Percentiles rank a stretch among this genome's conserved stretches.
Conservation (phyloP, 495 filamentous ascomycete genomes). For the Penicillium alfredii region DNA sequence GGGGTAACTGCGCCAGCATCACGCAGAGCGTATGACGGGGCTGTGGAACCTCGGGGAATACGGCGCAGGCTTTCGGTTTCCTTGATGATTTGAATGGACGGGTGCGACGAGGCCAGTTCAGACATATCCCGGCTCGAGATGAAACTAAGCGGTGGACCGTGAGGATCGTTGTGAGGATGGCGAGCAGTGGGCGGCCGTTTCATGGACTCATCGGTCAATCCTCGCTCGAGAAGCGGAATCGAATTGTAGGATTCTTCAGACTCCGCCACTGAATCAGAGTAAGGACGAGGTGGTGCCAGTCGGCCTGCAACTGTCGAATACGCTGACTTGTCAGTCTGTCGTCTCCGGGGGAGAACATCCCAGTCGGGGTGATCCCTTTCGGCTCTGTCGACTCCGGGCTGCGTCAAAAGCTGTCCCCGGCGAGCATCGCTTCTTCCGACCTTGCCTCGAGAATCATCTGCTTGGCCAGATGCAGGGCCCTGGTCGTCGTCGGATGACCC, state of each 20-base stretch:
- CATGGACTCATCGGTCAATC: constrained; percentile 54
- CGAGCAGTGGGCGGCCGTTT: constrained; percentile 28
- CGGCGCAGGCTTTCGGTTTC: constrained; percentile 53
- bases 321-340: constrained; percentile 25
- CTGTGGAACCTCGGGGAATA: constrained; percentile 42
- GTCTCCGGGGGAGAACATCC: constrained; percentile 18
- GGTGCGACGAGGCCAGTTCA: constrained; percentile 36
- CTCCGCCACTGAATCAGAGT: constrained; percentile 39
- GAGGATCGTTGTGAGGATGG: constrained; percentile 1
- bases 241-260: constrained; percentile 72
- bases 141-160: constrained; percentile 20
- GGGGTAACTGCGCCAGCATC: constrained; percentile 12
- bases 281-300: constrained; percentile 27
- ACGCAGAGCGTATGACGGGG: constrained; percentile 29
- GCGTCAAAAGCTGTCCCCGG: constrained; percentile 2
- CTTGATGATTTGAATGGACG: constrained; percentile 50
- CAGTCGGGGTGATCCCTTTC: constrained; percentile 4
- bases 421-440: neutral
- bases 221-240: constrained; percentile 69
- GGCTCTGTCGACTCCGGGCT: neutral
- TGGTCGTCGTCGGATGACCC: constrained; percentile 5
- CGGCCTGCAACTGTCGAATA: constrained; percentile 29
- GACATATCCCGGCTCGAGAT: constrained; percentile 25
- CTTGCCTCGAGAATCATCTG: neutral
- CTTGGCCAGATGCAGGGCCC: neutral